A percentile compares a stretch with the other conserved stretches of the same genome.
Evolutionary conservation across 805 yeast genomes (phyloP).

Genomic region (Starmerella roubikii): DNA sequence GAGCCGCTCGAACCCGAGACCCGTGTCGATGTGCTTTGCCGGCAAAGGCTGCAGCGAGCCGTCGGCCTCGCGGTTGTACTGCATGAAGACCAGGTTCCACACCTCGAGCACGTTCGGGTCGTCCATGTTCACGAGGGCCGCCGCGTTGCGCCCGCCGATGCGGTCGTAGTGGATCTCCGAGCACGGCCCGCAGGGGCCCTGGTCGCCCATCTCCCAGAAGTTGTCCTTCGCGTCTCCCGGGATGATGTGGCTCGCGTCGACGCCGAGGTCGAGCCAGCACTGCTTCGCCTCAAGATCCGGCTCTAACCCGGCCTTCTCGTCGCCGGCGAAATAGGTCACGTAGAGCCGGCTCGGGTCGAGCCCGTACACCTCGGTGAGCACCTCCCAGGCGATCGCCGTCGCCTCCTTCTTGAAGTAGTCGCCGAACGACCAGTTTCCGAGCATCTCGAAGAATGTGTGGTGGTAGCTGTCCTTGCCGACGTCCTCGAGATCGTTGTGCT

Average conservation of each 20-base stretch:
- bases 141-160: slow-evolving; percentile 95
- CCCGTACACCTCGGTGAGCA: slow-evolving; percentile 74
- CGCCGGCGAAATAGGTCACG: slow-evolving; percentile 96
- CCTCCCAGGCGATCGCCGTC: slow-evolving; percentile 76
- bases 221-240: slow-evolving; percentile 87
- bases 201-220: slow-evolving; percentile 99
- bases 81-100: slow-evolving; percentile 97
- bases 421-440: slow-evolving; percentile 99
- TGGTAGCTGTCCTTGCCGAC: slow-evolving; percentile 97
- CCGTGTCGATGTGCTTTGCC: slow-evolving; percentile 92
- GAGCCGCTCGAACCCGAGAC: slow-evolving; percentile 96
- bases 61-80: slow-evolving; percentile 87
- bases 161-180: slow-evolving; percentile 96
- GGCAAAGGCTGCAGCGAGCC: slow-evolving; percentile 71
- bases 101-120: slow-evolving; percentile 96
- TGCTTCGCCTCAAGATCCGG: slow-evolving; percentile 91
- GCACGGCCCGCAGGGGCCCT: slow-evolving; percentile 99
- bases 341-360: slow-evolving; percentile 68
- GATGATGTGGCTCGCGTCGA: slow-evolving; percentile 77
- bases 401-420: slow-evolving; percentile 97
- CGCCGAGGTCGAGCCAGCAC: slow-evolving; percentile 78
- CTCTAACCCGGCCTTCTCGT: slow-evolving; percentile 60
- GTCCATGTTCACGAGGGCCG: slow-evolving; percentile 80
- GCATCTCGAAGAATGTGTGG: slow-evolving; percentile 97
- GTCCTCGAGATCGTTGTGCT: slow-evolving; percentile 91